These are phyloP conservation scores for Fistulinella prunicolor DNA, from an alignment of 768 basidiomycete species.

Conservation along the genomic window DNA sequence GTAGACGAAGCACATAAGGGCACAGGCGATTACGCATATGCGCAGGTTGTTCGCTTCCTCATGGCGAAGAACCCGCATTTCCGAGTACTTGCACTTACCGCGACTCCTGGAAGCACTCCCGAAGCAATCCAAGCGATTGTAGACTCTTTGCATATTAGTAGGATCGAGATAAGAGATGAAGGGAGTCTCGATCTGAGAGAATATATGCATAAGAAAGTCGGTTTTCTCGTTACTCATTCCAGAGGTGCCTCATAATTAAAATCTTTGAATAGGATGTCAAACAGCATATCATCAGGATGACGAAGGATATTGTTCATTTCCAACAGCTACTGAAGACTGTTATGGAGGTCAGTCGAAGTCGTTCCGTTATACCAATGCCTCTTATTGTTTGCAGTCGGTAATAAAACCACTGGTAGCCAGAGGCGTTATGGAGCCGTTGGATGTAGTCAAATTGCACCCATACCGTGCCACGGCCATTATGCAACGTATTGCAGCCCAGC, in stretches of 20 bases:
- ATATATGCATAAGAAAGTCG: constrained; percentile 87
- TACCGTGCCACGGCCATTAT: constrained; percentile 52
- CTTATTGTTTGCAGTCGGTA: constrained; percentile 26
- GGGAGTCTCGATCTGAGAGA: constrained; percentile 79
- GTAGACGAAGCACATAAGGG: constrained; percentile 94
- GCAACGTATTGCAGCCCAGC: constrained; percentile 36
- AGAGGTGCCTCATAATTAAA: neutral
- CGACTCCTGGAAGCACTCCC: constrained; percentile 85
- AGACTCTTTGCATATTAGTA: constrained; percentile 92
- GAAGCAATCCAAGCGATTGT: constrained; percentile 88
- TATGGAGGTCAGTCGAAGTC: constrained; percentile 60
- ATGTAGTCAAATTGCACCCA: constrained; percentile 64
- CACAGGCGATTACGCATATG: constrained; percentile 91
- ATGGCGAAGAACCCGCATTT: constrained; percentile 96
- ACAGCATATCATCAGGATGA: constrained; percentile 76
- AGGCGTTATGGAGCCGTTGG: constrained; percentile 49
- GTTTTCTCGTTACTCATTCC: constrained; percentile 8
- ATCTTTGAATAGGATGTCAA: constrained; percentile 53
- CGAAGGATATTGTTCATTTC: constrained; percentile 59
- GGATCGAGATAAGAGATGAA: constrained; percentile 93
- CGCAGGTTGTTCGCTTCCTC: constrained; percentile 80
- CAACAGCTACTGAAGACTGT: constrained; percentile 64
- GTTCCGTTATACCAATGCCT: neutral
- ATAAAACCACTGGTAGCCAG: constrained; percentile 34
- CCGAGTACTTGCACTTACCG: constrained; percentile 89